Evolutionary conservation across 441 rosid species (phyloP).

Genomic region (Pelargonium myrrhifolium): DNA sequence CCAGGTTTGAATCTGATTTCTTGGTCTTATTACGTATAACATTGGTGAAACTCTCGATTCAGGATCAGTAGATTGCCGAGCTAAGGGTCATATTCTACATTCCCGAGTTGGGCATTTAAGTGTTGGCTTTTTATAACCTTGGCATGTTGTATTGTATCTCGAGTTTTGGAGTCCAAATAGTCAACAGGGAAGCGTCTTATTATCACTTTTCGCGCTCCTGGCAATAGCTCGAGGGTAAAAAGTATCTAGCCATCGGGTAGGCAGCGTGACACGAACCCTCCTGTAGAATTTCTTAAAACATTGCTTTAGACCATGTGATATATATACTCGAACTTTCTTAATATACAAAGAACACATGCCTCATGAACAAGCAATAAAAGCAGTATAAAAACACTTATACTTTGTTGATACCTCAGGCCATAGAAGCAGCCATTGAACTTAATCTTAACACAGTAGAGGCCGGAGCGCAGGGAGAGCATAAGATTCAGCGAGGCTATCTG

Average conservation of each 20-base stretch:
- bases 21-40: not conserved
- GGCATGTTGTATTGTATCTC: not conserved
- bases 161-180: not conserved
- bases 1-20: constrained; percentile 46
- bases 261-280: not conserved
- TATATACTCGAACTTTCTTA: not conserved
- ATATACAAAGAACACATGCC: not conserved
- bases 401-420: constrained; percentile 44
- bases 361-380: not conserved
- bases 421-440: constrained; percentile 87
- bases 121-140: not conserved
- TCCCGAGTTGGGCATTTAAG: not conserved
- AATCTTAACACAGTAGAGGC: constrained; percentile 78
- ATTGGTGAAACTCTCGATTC: not conserved
- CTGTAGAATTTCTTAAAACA: not conserved
- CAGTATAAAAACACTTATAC: not conserved
- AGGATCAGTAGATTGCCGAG: not conserved
- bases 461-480: constrained; percentile 98
- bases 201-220: not conserved
- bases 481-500: constrained; percentile 85
- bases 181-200: not conserved
- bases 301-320: not conserved
- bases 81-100: not conserved
- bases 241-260: not conserved
- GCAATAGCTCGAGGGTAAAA: not conserved